Base-by-base conservation (phyloP, 768 basidiomycete species). In the Omphalotus guepiniiformis region DNA sequence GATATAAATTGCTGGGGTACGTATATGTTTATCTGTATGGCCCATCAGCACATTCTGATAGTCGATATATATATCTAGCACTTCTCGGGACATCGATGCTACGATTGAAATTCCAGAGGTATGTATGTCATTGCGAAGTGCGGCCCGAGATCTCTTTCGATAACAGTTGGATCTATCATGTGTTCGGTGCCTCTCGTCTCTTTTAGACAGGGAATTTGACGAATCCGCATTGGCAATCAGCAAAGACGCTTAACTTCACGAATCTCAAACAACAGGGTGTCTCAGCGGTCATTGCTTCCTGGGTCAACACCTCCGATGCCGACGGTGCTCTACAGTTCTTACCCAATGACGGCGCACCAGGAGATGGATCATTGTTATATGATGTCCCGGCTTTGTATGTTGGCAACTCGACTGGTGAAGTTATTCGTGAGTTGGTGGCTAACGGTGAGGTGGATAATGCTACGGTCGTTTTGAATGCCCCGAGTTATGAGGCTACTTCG, bases 171-270 rank as follows among this genome's bases (percentile, higher is more conserved):
- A 39, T 39, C 38, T 11, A 9, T 9, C 38, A 21, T 9, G 38
- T 19, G 7, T 19, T 46, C 19, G 13, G 35, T 21, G 15, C 23
- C 45, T 12, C n/a, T 45, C 12, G 21, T 30, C 7, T 11, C 13
- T 27, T 25, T 2, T 26, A 49, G 63, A 40, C 62, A 22, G 63
- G 63, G n/a, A 64, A 64, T 42, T 51, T 64, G 7, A 58, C 58
- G 11, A 61, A 63, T 42, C 61, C 62, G 3, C 62, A 65, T 43
- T 63, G 61, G 61, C 61, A 65, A 40, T 59, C 57, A 4, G 54
- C 57, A 16, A 65, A 65, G 46, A 57, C 53, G 13, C 51, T 65
- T 19, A 48, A 63, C 47, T 63, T 62, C 32, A 51, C 54, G 6
- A 30, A 43, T 3, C 39, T 62, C 27, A 55, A 49, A 30, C n/a